Conservation (phyloP, 2,329 filamentous ascomycete genomes). For the Sporothrix globosa region DNA sequence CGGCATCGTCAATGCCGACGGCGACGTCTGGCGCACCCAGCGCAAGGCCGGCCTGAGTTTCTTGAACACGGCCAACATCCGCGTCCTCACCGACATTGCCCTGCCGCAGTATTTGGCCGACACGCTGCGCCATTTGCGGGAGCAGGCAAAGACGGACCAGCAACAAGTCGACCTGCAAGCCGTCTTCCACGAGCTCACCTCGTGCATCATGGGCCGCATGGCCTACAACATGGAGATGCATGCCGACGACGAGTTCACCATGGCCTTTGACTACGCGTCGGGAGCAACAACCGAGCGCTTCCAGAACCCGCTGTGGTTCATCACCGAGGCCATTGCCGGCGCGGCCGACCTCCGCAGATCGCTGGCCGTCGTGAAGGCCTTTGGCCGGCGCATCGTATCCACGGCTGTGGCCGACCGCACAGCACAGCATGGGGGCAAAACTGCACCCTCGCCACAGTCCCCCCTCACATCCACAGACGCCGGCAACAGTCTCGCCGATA, state of each 20-base stretch:
- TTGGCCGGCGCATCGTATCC: slow-evolving; percentile 61
- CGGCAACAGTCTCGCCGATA: background rate
- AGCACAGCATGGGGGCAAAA: background rate
- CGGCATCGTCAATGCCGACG: slow-evolving; percentile 69
- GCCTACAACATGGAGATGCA: slow-evolving; percentile 72
- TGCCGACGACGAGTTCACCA: slow-evolving; percentile 61
- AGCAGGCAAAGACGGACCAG: slow-evolving; percentile 35
- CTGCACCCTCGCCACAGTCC: background rate
- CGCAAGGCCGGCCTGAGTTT: slow-evolving; percentile 64
- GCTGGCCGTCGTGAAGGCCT: slow-evolving; percentile 53
- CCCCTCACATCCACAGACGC: background rate
- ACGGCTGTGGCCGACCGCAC: slow-evolving; percentile 54
- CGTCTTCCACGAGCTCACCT: slow-evolving; percentile 67
- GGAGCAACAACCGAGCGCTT: slow-evolving; percentile 63
- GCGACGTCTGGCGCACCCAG: slow-evolving; percentile 65
- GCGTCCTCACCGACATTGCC: slow-evolving; percentile 59
- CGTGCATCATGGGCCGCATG: slow-evolving; percentile 68
- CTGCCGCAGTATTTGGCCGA: slow-evolving; percentile 58
- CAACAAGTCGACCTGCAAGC: slow-evolving; percentile 57
- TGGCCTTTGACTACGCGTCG: slow-evolving; percentile 65
- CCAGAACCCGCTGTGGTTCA: slow-evolving; percentile 65
- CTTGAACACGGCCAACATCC: slow-evolving; percentile 60
- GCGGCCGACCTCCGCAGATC: slow-evolving; percentile 48
- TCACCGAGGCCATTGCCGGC: slow-evolving; percentile 60
- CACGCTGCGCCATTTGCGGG: slow-evolving; percentile 47